Evolutionary conservation across 805 yeast genomes (phyloP).

Genomic region (Kodamaea restingae): DNA sequence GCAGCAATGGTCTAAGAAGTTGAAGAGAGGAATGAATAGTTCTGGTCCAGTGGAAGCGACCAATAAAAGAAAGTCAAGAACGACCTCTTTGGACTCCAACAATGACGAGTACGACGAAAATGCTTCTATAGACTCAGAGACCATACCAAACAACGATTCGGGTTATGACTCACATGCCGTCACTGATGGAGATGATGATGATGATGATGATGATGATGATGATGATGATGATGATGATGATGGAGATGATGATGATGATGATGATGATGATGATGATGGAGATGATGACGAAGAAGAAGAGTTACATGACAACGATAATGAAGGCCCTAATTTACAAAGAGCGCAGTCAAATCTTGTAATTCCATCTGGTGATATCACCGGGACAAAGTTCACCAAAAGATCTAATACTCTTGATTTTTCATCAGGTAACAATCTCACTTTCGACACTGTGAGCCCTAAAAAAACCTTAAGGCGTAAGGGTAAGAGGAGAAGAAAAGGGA

Average conservation of each 20-base stretch:
- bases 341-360: constrained; percentile 33
- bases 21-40: constrained; percentile 24
- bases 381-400: constrained; percentile 36
- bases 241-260: constrained; percentile 13
- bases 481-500: constrained; percentile 3
- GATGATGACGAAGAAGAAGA: constrained; percentile 10
- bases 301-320: constrained; percentile 12
- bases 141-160: neutral
- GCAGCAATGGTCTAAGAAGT: constrained; percentile 19
- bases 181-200: constrained; percentile 9
- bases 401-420: constrained; percentile 46
- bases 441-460: constrained; percentile 42
- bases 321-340: constrained; percentile 15
- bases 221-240: constrained; percentile 11
- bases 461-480: constrained; percentile 20
- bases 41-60: constrained; percentile 7
- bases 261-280: constrained; percentile 9
- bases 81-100: constrained; percentile 1
- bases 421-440: constrained; percentile 11
- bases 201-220: constrained; percentile 11
- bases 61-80: neutral
- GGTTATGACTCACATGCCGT: constrained; percentile 2
- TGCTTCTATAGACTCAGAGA: constrained; percentile 22
- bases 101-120: constrained; percentile 15
- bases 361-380: constrained; percentile 33